Percentiles rank a stretch among this genome's conserved stretches.
These are phyloP conservation scores for Macrophomina pseudophaseolina DNA, from an alignment of 2,329 filamentous ascomycete species.

Conservation along the genomic window DNA sequence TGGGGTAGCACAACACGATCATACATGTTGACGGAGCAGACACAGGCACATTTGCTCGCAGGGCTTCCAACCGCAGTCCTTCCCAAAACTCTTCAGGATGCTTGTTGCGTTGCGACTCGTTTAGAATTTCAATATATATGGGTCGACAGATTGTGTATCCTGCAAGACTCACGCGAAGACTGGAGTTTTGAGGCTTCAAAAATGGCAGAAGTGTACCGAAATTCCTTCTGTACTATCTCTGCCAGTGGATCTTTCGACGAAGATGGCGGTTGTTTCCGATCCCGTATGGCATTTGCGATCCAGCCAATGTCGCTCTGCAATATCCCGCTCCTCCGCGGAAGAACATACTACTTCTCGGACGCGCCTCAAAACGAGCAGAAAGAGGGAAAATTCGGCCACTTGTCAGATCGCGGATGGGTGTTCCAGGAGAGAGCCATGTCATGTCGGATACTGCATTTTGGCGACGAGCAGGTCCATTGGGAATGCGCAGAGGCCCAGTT, in stretches of 20 bases:
- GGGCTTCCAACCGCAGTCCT: background rate
- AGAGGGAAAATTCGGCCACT: background rate
- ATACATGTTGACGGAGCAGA: background rate
- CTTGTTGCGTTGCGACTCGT: background rate
- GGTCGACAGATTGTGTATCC: background rate
- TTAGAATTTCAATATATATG: background rate
- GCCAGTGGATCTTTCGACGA: background rate
- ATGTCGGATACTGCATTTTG: background rate
- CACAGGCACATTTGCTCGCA: background rate
- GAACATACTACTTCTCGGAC: background rate
- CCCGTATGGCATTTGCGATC: background rate
- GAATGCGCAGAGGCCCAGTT: background rate
- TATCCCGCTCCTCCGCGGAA: background rate
- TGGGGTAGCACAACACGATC: background rate
- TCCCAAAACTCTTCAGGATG: background rate
- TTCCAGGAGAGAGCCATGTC: slow-evolving; percentile 20
- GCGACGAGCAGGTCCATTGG: background rate
- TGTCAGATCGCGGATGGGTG: slow-evolving; percentile 5
- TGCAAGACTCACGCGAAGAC: background rate
- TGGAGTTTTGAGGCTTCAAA: background rate
- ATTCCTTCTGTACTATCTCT: background rate
- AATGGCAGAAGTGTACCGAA: background rate
- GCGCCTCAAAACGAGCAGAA: background rate
- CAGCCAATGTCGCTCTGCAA: background rate
- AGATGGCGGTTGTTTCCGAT: background rate